Conservation (phyloP, 164 flowering plant genomes). For the Houttuynia cordata region DNA sequence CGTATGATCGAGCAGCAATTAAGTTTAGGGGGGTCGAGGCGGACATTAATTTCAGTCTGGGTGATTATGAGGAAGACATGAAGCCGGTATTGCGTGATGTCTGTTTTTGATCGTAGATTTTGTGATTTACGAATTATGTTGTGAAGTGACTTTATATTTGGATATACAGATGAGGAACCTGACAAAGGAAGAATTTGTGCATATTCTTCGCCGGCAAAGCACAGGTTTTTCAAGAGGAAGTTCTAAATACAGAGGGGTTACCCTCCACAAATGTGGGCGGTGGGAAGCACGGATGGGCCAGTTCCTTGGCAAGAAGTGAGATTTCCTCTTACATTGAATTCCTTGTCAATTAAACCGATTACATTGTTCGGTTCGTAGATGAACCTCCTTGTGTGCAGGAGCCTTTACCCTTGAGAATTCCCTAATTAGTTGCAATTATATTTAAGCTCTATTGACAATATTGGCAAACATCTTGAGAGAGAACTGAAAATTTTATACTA, state of each 20-base stretch:
- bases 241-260: constrained; percentile 71
- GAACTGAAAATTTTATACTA: background rate
- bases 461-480: background rate
- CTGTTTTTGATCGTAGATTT: background rate
- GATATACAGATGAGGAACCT: constrained; percentile 50
- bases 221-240: constrained; percentile 74
- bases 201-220: constrained; percentile 77
- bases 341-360: no score
- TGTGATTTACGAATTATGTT: background rate
- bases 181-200: constrained; percentile 83
- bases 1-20: constrained; percentile 90
- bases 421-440: no score
- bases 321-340: background rate
- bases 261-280: constrained; percentile 73
- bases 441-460: no score
- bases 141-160: no score
- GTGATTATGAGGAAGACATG: constrained; percentile 76
- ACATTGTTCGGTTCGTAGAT: no score
- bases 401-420: no score
- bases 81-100: constrained; percentile 35
- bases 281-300: constrained; percentile 96
- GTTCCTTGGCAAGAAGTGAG: constrained; percentile 84
- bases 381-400: no score
- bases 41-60: constrained; percentile 64
- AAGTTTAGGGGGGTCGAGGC: constrained; percentile 90